Base-by-base conservation (phyloP, 331 rosid species). In the Pyracantha coccinea region DNA sequence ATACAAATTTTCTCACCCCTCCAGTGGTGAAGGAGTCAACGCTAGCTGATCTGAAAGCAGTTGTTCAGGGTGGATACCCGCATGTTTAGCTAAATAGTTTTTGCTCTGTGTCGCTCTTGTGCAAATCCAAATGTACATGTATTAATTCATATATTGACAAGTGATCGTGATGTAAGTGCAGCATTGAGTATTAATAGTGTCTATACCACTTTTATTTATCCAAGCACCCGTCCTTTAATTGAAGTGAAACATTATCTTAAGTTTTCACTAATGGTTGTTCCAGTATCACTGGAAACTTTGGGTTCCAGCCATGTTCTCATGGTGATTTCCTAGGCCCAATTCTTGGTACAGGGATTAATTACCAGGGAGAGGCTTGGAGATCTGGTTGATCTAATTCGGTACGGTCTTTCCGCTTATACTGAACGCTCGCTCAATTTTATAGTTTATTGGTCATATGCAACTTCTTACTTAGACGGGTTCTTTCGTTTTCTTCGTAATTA, bases 321-420 rank as follows among this genome's bases (percentile, higher is more conserved):
- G 97, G 98, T 53, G 96, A 93, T 82, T 89, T 91, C 87, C 98
- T 93, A 77, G 97, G 98, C 19, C 65, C 97, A 78, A 83, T 91
- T 85, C 96, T 93, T 75, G 92, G 94, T 75, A 87, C 92, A 64
- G 98, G 98, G 75, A n/a, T n/a, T n/a, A n/a, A 91, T 93, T 79
- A 72, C 77, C 21, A 86, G 98, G 83, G 97, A 91, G 74, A 91
- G 90, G 84, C 72, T 93, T 27, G 98, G 98, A 50, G 98, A 93
- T 77, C 83, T 93, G 65, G 98, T 89, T 83, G 92, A 89, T 75
- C 78, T 90, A 70, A 88, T 93, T 82, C 85, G 94, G 98, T 93
- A 73, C 12, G 29, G 54, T 60, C 57, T 61, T 77, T 66, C 60
- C 64, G 1, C 35, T 27, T 32, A 14, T 24, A 21, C 38, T 21